phyloP scores from a whole-genome alignment of 2,329 filamentous ascomycete species.

The Rhynchosporium graminicola region DNA sequence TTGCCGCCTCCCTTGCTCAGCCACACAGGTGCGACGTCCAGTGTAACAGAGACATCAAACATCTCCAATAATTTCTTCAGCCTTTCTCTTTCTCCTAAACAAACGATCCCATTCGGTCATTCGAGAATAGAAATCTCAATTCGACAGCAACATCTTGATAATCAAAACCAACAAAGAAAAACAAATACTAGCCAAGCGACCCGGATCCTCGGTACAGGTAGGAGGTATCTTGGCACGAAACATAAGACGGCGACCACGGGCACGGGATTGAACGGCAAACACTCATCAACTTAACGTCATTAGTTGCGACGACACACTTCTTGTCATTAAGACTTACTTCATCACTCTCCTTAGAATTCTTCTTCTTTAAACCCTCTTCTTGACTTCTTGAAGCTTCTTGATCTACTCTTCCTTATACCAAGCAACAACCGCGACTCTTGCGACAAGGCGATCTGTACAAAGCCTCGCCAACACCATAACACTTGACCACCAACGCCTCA shows the following conservation, averaged over 20 bases:
- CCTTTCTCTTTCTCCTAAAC: not conserved
- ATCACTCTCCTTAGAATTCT: not conserved
- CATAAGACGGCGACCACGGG: slow-evolving; percentile 3
- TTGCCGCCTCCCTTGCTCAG: slow-evolving; percentile 8
- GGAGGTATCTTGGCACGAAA: not conserved
- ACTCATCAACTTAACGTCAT: slow-evolving; percentile 1
- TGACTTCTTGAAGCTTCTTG: no score
- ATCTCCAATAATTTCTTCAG: not conserved
- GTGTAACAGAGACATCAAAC: slow-evolving; percentile 1
- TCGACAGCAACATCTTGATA: not conserved
- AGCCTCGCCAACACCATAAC: not conserved
- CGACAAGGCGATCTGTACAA: slow-evolving; percentile 4
- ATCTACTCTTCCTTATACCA: not conserved
- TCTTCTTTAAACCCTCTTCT: not conserved
- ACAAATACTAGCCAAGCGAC: not conserved
- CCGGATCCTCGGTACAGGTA: slow-evolving; percentile 6
- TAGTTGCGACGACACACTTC: slow-evolving; percentile 9
- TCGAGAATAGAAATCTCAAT: not conserved
- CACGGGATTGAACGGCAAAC: not conserved
- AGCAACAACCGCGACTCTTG: not conserved
- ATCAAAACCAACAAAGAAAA: not conserved
- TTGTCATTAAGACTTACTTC: not conserved
- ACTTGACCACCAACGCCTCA: not conserved
- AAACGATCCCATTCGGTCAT: not conserved
- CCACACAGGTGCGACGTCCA: slow-evolving; percentile 17